Evolutionary conservation across 2,329 filamentous ascomycete species (phyloP).

Genomic region (Stachybotrys chlorohalonatus): DNA sequence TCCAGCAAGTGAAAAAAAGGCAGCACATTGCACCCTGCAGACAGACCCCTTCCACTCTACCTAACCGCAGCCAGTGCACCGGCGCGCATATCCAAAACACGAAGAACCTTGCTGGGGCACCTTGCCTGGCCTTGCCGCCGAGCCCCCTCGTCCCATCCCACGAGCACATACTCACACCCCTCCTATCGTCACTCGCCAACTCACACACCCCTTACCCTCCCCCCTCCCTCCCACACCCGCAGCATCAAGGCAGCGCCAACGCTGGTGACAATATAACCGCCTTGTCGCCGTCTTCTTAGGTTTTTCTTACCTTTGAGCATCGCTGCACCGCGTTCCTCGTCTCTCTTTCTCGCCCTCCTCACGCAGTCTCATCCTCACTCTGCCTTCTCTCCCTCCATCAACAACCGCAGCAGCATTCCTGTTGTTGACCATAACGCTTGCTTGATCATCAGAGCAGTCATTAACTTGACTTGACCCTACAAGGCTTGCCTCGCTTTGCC

Average conservation of each 20-base stretch:
- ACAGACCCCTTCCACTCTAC: background rate
- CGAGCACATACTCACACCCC: background rate
- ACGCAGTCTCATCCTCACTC: background rate
- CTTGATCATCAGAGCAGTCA: background rate
- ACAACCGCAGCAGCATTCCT: background rate
- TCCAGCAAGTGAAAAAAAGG: no score
- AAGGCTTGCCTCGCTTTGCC: background rate
- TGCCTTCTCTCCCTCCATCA: background rate
- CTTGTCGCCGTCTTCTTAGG: background rate
- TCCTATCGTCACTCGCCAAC: background rate
- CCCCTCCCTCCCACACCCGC: background rate
- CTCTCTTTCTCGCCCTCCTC: background rate
- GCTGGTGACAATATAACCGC: background rate
- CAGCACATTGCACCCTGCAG: no score
- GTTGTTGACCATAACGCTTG: background rate
- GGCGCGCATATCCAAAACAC: slow-evolving; percentile 1
- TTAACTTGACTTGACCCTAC: background rate
- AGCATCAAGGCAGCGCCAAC: background rate
- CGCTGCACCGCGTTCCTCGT: background rate
- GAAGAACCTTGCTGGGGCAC: background rate
- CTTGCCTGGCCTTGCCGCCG: slow-evolving; percentile 1
- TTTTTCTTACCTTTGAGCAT: background rate
- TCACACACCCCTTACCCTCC: background rate
- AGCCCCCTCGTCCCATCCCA: background rate
- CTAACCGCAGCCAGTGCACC: background rate